phyloP scores from a whole-genome alignment of 768 basidiomycete genomes.

The Melanogaster broomeanus region DNA sequence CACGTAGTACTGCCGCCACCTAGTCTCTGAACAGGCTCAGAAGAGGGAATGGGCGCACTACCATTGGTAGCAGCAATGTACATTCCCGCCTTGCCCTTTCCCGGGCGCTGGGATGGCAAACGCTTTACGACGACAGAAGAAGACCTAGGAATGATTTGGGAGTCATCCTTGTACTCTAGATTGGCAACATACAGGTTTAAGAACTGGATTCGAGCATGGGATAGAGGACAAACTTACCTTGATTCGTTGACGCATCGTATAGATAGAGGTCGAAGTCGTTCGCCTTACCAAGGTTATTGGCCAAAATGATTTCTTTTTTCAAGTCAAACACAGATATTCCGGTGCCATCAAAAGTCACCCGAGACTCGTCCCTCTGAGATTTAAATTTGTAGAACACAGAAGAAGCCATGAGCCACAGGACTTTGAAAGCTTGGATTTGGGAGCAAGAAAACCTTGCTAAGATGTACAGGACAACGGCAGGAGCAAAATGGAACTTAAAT shows the following conservation, averaged over 20 bases:
- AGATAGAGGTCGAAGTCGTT: slow-evolving; percentile 95
- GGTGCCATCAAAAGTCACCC: slow-evolving; percentile 97
- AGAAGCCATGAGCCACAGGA: slow-evolving; percentile 63
- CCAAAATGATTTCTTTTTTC: slow-evolving; percentile 97
- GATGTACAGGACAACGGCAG: slow-evolving; percentile 15
- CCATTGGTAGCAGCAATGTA: slow-evolving; percentile 59
- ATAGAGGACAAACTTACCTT: slow-evolving; percentile 60
- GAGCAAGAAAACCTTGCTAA: slow-evolving; percentile 11
- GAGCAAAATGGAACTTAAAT: slow-evolving; percentile 15
- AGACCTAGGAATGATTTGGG: slow-evolving; percentile 88
- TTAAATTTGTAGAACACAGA: slow-evolving; percentile 99
- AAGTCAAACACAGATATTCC: slow-evolving; percentile 99
- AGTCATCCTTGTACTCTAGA: slow-evolving; percentile 90
- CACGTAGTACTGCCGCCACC: slow-evolving; percentile 45
- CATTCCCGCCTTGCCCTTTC: slow-evolving; percentile 79
- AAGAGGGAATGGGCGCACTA: slow-evolving; percentile 42
- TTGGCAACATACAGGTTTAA: neutral
- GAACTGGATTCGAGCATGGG: neutral
- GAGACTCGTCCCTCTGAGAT: slow-evolving; percentile 91
- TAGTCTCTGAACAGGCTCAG: slow-evolving; percentile 46
- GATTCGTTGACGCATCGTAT: slow-evolving; percentile 80
- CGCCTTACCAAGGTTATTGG: slow-evolving; percentile 94
- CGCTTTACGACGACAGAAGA: slow-evolving; percentile 94
- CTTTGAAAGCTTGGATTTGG: slow-evolving; percentile 13
- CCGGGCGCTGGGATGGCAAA: slow-evolving; percentile 77